These are phyloP conservation scores for Arabis alpina DNA, from an alignment of 345 rosid genomes.

Conservation along the genomic window DNA sequence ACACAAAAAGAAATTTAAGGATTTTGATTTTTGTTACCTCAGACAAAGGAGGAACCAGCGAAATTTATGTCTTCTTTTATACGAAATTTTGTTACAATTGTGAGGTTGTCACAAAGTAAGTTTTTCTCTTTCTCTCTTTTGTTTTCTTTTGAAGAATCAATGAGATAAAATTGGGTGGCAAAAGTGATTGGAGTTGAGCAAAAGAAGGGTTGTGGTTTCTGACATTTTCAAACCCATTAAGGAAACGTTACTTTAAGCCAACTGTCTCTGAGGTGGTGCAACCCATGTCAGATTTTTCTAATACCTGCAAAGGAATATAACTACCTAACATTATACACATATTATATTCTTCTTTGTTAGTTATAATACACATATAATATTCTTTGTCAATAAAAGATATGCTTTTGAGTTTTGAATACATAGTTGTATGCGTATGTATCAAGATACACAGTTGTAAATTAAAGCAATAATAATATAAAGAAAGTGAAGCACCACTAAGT, in stretches of 20 bases:
- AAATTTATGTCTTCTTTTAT: constrained; percentile 47
- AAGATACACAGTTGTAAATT: constrained; percentile 34
- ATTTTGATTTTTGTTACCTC: constrained; percentile 33
- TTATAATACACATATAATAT: background rate
- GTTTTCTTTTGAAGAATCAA: constrained; percentile 29
- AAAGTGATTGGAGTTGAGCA: constrained; percentile 48
- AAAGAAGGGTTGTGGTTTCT: constrained; percentile 52
- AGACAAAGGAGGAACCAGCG: constrained; percentile 50
- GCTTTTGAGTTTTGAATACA: background rate
- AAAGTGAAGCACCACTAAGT: constrained; percentile 43
- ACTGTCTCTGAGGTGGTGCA: constrained; percentile 45
- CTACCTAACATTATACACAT: constrained; percentile 29
- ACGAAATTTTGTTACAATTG: constrained; percentile 47
- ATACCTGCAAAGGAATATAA: constrained; percentile 22
- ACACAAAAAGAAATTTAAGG: constrained; percentile 17
- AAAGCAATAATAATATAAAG: background rate
- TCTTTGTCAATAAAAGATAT: background rate
- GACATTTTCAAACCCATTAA: constrained; percentile 51
- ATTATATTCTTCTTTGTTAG: too few species aligned
- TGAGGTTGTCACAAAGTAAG: constrained; percentile 38
- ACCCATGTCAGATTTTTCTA: constrained; percentile 37
- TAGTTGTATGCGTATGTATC: background rate
- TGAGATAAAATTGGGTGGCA: constrained; percentile 47
- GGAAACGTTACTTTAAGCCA: constrained; percentile 37
- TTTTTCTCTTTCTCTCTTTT: constrained; percentile 36